Percentiles rank a stretch among this genome's conserved stretches.
These are phyloP conservation scores for Fomitopsis pinicola DNA, from an alignment of 1,284 basidiomycete species.

Conservation along the genomic window DNA sequence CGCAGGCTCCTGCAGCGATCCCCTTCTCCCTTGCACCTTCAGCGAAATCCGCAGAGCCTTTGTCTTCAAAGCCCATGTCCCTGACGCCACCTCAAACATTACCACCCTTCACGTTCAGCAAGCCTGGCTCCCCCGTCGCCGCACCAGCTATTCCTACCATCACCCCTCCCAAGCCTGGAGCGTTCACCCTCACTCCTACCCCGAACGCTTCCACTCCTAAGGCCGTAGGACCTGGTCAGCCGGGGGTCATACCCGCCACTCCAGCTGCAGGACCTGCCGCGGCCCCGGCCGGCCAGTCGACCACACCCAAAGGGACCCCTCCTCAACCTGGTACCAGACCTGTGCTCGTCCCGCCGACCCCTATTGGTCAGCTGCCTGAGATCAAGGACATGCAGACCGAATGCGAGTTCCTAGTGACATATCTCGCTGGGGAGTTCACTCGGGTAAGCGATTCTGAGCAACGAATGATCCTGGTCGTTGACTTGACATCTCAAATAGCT, in stretches of 20 bases:
- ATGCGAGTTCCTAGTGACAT: conserved; percentile 40
- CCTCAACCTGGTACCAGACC: background rate
- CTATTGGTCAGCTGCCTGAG: conserved; percentile 10
- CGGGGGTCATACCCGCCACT: background rate
- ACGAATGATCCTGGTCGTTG: background rate
- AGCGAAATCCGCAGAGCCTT: background rate
- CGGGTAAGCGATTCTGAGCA: conserved; percentile 35
- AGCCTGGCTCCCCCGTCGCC: background rate
- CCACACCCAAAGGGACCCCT: background rate
- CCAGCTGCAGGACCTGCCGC: background rate
- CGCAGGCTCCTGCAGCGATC: background rate
- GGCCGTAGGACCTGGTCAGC: background rate
- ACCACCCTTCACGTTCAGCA: background rate
- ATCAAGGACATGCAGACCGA: conserved; percentile 61
- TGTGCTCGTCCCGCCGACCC: background rate
- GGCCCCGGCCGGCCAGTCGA: background rate
- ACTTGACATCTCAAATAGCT: conserved; percentile 32
- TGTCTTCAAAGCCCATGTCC: background rate
- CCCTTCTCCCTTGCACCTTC: background rate
- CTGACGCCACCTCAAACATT: background rate
- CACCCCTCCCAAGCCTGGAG: background rate
- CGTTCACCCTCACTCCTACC: background rate
- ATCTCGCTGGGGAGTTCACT: conserved; percentile 47
- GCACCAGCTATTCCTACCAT: background rate
- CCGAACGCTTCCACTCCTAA: background rate